phyloP scores from a whole-genome alignment of 2,329 filamentous ascomycete species.

The Sarocladiaceae sp. region DNA sequence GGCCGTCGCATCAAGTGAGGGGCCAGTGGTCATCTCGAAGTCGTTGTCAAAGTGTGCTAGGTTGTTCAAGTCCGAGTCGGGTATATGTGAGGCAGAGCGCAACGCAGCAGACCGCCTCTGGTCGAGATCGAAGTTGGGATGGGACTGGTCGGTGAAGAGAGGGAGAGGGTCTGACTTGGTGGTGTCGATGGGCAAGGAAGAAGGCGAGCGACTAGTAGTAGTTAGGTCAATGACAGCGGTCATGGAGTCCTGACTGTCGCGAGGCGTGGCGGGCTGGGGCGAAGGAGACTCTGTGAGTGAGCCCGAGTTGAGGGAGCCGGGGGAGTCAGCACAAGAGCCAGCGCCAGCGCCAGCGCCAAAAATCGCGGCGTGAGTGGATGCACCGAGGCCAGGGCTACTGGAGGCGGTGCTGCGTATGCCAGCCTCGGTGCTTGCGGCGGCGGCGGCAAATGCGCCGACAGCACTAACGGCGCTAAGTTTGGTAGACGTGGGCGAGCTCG shows the following conservation, averaged over 20 bases:
- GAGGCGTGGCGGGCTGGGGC: conserved; percentile 29
- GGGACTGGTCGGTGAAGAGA: conserved; percentile 8
- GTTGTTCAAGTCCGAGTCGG: conserved; percentile 22
- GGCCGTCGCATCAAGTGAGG: conserved; percentile 51
- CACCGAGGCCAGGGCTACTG: conserved; percentile 4
- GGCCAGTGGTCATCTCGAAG: conserved; percentile 15
- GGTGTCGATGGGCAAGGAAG: conserved; percentile 5
- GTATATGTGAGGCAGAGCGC: conserved; percentile 10
- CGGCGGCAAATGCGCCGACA: conserved; percentile 5
- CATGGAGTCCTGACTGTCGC: conserved; percentile 13
- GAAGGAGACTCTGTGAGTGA: conserved; percentile 32
- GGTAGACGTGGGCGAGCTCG: neutral
- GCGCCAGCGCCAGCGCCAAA: conserved; percentile 11
- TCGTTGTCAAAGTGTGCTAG: conserved; percentile 23
- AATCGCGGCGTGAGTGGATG: conserved; percentile 12
- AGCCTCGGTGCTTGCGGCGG: conserved; percentile 9
- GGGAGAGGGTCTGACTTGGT: conserved; percentile 7
- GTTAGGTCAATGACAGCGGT: conserved; percentile 7
- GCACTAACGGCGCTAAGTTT: conserved; percentile 5
- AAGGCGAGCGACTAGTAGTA: conserved; percentile 2
- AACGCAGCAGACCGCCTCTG: conserved; percentile 9
- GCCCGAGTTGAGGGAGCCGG: conserved; percentile 28
- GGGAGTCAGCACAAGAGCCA: conserved; percentile 24
- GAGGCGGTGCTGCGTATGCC: neutral
- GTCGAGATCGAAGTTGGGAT: conserved; percentile 8